Evolutionary conservation across 441 rosid species (phyloP), one percentile per base, ranked within the genome.

Genomic region (Corymbia citriodora): DNA sequence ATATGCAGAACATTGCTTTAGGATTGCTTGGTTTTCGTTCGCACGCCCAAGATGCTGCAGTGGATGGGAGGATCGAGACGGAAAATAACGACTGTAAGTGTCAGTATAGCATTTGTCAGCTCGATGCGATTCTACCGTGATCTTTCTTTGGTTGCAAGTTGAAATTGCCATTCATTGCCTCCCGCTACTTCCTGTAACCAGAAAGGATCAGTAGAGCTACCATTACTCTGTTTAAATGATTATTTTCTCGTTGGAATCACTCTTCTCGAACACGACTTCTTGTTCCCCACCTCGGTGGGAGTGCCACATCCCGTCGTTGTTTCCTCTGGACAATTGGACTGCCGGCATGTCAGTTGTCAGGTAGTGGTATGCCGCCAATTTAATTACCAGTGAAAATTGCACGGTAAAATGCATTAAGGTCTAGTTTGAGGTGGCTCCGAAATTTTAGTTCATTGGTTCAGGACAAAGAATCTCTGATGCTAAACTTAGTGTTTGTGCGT

Each of bases 21-120:
- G 83, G 52, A 74, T 74, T 74, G 50, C 85, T 79, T 15, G 52
- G 27, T 79, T 27, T 45, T 23, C 52, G 25, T 79, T 23, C 27
- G 85, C 29, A 49, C 85, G 85, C 52, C 53, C 27, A 90, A 96
- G 87, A 90, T 97, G 99, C 87, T 97, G 93, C 98, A 97, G 83
- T 97, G 99, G 99, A 97, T 95, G 97, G 99, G 99, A 92, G 99
- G 99, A 90, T 97, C 99, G 55, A 93, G 99, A 92, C 95, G 96
- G 89, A 97, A 97, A 94, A 95, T 97, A 89, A 91, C 96, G 7
- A 92, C 98, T 89, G 99, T 97, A 90, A 92, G 97, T 89, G 25
- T 83, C 19, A 10, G 52, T 55, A 14, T 55, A 17, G 63, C 18
- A 57, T 74, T 86, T 29, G 48, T 27, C 14, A 86, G n/a, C 85